phyloP scores from a whole-genome alignment of 441 rosid genomes.

The Sinapis alba region DNA sequence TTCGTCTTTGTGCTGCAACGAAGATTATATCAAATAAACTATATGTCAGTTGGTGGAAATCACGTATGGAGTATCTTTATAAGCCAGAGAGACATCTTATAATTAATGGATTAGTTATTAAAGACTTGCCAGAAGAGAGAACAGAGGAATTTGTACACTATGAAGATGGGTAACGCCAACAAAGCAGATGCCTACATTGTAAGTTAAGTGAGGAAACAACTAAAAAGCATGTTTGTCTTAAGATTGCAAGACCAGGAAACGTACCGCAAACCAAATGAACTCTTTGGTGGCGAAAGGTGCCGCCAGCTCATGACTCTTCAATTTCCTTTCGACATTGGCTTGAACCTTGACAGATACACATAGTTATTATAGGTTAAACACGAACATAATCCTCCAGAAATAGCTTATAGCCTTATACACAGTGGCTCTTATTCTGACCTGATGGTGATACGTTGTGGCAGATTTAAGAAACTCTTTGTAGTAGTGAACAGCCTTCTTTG shows the following conservation, averaged over 20 bases:
- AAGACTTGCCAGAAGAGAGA: conserved; percentile 33
- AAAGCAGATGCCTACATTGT: conserved; percentile 82
- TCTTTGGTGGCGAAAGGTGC: conserved; percentile 90
- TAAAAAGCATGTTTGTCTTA: background rate
- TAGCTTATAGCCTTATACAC: background rate
- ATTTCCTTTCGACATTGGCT: conserved; percentile 56
- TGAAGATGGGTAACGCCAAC: conserved; percentile 39
- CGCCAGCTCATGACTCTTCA: conserved; percentile 75
- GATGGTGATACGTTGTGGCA: conserved; percentile 83
- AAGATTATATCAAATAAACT: background rate
- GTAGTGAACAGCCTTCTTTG: conserved; percentile 57
- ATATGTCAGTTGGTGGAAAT: conserved; percentile 4
- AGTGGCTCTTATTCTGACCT: conserved; percentile 54
- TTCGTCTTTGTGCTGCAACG: conserved; percentile 34
- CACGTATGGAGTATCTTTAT: background rate
- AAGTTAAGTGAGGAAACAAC: conserved; percentile 2
- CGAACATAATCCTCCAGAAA: background rate
- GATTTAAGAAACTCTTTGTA: conserved; percentile 77
- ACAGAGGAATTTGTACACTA: conserved; percentile 34
- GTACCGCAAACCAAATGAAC: conserved; percentile 89
- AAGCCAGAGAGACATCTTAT: background rate
- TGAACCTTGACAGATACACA: conserved; percentile 56
- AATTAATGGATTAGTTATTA: conserved; percentile 2
- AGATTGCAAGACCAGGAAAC: conserved; percentile 31
- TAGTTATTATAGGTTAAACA: conserved; percentile 1